Conservation (phyloP, 2,329 filamentous ascomycete genomes). For the Microsporum canis region DNA sequence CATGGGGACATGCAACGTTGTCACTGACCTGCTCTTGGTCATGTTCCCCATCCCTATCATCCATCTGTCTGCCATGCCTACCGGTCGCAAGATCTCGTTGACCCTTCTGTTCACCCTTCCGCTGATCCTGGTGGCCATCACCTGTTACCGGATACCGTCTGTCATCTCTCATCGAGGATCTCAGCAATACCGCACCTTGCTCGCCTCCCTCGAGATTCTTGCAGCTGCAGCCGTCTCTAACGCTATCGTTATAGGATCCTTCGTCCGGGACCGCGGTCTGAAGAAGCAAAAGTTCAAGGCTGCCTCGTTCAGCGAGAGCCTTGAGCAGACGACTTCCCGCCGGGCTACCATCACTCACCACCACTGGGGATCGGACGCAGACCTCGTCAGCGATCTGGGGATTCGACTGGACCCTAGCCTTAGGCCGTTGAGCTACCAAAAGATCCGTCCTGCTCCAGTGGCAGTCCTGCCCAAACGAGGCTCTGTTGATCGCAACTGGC, state of each 20-base stretch:
- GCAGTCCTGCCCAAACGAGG: constrained; percentile 25
- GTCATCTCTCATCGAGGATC: constrained; percentile 59
- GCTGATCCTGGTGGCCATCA: constrained; percentile 66
- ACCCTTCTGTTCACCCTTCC: constrained; percentile 73
- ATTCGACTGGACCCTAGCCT: constrained; percentile 51
- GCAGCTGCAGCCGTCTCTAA: constrained; percentile 83
- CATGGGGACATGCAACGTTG: constrained; percentile 77
- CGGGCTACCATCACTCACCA: constrained; percentile 51
- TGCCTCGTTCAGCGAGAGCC: constrained; percentile 40
- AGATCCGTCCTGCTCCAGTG: constrained; percentile 30
- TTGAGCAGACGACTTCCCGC: constrained; percentile 29
- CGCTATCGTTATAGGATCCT: constrained; percentile 79
- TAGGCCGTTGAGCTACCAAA: constrained; percentile 24
- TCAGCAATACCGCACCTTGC: constrained; percentile 77
- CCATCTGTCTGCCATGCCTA: constrained; percentile 60
- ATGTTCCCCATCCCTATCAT: constrained; percentile 86
- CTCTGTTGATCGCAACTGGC: constrained; percentile 25
- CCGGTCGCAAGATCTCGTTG: constrained; percentile 69
- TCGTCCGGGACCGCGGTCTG: constrained; percentile 76
- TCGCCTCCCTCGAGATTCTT: constrained; percentile 82
- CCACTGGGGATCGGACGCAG: constrained; percentile 82
- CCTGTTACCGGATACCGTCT: constrained; percentile 66
- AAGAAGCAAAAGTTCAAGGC: constrained; percentile 76
- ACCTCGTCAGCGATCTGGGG: constrained; percentile 71
- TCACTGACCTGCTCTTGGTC: constrained; percentile 80